These are phyloP conservation scores for Tylopilus sp. DNA, from an alignment of 768 basidiomycete species.

Conservation along the genomic window DNA sequence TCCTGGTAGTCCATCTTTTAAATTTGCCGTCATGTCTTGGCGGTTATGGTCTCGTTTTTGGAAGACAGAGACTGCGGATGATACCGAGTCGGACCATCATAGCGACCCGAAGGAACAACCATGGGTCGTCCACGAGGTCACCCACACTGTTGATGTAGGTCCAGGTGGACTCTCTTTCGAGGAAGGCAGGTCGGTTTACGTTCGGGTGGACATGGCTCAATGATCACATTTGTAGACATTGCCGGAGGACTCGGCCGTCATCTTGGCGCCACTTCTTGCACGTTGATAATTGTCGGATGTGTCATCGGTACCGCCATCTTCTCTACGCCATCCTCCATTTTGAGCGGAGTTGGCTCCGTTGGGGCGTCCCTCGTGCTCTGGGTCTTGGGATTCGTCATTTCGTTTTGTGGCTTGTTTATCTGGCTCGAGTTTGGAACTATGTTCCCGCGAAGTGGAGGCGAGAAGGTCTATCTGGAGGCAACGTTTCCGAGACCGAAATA, in stretches of 20 bases:
- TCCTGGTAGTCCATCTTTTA: not conserved
- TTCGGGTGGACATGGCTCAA: not conserved
- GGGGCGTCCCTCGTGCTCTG: slow-evolving; percentile 61
- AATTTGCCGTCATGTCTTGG: slow-evolving; percentile 1
- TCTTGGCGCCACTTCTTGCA: slow-evolving; percentile 51
- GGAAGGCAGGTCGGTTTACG: slow-evolving; percentile 35
- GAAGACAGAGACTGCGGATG: not conserved
- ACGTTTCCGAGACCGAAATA: not conserved
- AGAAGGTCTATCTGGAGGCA: slow-evolving; percentile 19
- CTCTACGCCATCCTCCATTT: slow-evolving; percentile 56
- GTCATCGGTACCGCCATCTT: slow-evolving; percentile 63
- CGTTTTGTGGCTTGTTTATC: slow-evolving; percentile 57
- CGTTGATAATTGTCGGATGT: slow-evolving; percentile 51
- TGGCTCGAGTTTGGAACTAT: slow-evolving; percentile 64
- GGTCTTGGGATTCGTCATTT: slow-evolving; percentile 57
- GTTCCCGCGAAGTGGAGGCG: slow-evolving; percentile 58
- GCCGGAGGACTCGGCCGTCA: slow-evolving; percentile 57
- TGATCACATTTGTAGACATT: slow-evolving; percentile 31
- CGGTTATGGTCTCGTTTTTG: not conserved
- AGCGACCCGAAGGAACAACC: too few species aligned
- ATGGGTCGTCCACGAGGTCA: not conserved
- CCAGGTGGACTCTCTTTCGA: slow-evolving; percentile 47
- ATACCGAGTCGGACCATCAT: not conserved
- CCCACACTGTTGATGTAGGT: slow-evolving; percentile 18
- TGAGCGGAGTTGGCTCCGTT: slow-evolving; percentile 52